These are phyloP conservation scores for Wolfiporia cocos DNA, from an alignment of 1,284 basidiomycete genomes.

Conservation along the genomic window DNA sequence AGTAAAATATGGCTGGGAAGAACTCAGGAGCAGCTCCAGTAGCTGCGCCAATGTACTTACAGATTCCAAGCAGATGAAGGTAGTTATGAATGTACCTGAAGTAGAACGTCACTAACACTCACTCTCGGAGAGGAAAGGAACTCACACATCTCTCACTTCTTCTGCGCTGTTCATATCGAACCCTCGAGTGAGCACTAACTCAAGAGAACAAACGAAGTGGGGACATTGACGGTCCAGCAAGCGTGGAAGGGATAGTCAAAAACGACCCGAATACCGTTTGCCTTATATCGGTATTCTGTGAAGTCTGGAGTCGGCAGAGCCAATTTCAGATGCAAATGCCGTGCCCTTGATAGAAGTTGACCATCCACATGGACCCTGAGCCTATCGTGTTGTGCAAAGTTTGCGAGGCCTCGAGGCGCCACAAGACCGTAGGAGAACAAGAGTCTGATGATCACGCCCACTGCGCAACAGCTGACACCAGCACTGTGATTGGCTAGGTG, in stretches of 20 bases:
- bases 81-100: slow-evolving; percentile 20
- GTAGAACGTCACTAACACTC: neutral
- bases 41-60: slow-evolving; percentile 9
- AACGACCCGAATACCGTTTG: neutral
- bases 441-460: neutral
- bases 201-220: neutral
- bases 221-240: neutral
- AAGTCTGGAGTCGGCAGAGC: neutral
- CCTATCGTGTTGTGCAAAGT: slow-evolving; percentile 1
- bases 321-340: slow-evolving; percentile 1
- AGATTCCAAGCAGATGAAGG: slow-evolving; percentile 23
- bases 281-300: slow-evolving; percentile 2
- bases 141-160: slow-evolving; percentile 1
- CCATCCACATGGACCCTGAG: neutral
- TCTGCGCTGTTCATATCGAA: slow-evolving; percentile 2
- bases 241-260: neutral
- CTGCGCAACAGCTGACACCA: neutral
- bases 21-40: too few relatives aligned
- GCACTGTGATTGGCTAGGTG: neutral
- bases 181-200: neutral
- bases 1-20: slow-evolving; percentile 24
- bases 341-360: neutral
- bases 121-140: neutral
- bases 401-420: slow-evolving; percentile 1
- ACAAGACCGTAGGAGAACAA: neutral